These are phyloP conservation scores for Xylaria sp. DNA, from an alignment of 2,329 filamentous ascomycete genomes.

Conservation along the genomic window DNA sequence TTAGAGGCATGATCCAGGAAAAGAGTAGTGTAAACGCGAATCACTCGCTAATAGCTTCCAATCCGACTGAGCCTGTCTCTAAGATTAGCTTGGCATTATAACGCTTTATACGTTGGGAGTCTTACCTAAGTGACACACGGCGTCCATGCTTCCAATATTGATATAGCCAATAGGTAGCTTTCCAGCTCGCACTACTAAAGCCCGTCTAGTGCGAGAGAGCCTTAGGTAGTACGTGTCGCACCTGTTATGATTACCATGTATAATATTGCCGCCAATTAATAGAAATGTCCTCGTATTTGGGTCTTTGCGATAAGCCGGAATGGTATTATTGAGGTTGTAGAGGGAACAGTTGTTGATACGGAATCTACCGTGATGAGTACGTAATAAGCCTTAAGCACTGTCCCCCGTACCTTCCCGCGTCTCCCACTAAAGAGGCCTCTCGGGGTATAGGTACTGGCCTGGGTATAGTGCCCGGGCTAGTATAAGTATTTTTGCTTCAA, in stretches of 20 bases:
- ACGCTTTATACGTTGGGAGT: background rate
- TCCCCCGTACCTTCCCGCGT: background rate
- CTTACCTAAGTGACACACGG: constrained; percentile 1
- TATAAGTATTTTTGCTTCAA: too few species aligned
- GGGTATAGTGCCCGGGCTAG: too few species aligned
- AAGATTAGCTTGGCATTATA: constrained; percentile 5
- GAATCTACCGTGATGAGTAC: background rate
- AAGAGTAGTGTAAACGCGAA: constrained; percentile 3
- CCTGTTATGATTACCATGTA: background rate
- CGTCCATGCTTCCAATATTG: background rate
- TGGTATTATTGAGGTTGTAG: background rate
- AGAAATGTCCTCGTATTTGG: background rate
- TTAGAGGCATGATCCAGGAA: background rate
- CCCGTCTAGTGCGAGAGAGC: background rate
- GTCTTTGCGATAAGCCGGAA: background rate
- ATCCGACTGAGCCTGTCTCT: constrained; percentile 4
- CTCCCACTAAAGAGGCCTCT: background rate
- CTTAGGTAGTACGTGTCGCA: background rate
- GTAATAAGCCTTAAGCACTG: background rate
- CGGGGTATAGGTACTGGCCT: background rate
- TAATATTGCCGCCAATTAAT: background rate
- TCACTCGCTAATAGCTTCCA: constrained; percentile 12
- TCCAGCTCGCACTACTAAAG: background rate
- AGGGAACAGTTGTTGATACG: background rate
- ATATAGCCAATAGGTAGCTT: background rate